These are phyloP conservation scores for Phytopythium chamaehyphon DNA, from an alignment of 352 stramenopile genomes.

Conservation along the genomic window DNA sequence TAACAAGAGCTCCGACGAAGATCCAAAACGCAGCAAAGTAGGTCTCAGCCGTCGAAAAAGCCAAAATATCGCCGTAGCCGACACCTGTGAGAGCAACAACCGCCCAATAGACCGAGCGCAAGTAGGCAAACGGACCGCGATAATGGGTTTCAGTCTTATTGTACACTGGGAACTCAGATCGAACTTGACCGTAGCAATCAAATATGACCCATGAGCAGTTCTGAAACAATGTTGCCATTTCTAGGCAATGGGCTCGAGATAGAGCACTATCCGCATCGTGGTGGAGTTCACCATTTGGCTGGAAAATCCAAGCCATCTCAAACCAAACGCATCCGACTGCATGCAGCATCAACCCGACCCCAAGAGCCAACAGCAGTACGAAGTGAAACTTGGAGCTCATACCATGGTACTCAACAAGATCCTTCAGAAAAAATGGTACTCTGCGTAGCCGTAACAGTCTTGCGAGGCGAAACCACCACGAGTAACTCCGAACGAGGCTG, in stretches of 20 bases:
- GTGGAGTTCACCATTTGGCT: background rate
- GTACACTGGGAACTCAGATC: slow-evolving; percentile 32
- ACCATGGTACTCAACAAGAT: slow-evolving; percentile 51
- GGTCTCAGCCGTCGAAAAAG: slow-evolving; percentile 67
- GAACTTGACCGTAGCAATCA: slow-evolving; percentile 67
- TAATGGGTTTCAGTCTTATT: slow-evolving; percentile 38
- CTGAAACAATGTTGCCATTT: slow-evolving; percentile 41
- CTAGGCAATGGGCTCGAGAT: slow-evolving; percentile 34
- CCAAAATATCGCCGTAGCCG: slow-evolving; percentile 71
- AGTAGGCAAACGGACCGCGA: slow-evolving; percentile 49
- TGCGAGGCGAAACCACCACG: slow-evolving; percentile 38
- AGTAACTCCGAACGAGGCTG: slow-evolving; percentile 14
- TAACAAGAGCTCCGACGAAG: slow-evolving; percentile 69
- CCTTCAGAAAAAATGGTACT: slow-evolving; percentile 31
- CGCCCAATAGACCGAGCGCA: slow-evolving; percentile 73
- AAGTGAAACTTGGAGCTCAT: slow-evolving; percentile 60
- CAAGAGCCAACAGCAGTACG: slow-evolving; percentile 41
- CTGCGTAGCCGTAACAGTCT: slow-evolving; percentile 47
- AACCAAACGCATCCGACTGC: slow-evolving; percentile 71
- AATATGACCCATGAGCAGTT: slow-evolving; percentile 73
- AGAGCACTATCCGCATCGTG: slow-evolving; percentile 9
- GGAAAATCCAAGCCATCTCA: slow-evolving; percentile 40
- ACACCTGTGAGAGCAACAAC: slow-evolving; percentile 68
- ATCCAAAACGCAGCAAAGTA: slow-evolving; percentile 75
- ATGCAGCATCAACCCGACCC: slow-evolving; percentile 51